Evolutionary conservation across 768 basidiomycete species (phyloP).

Genomic region (Coprinopsis marcescibilis): DNA sequence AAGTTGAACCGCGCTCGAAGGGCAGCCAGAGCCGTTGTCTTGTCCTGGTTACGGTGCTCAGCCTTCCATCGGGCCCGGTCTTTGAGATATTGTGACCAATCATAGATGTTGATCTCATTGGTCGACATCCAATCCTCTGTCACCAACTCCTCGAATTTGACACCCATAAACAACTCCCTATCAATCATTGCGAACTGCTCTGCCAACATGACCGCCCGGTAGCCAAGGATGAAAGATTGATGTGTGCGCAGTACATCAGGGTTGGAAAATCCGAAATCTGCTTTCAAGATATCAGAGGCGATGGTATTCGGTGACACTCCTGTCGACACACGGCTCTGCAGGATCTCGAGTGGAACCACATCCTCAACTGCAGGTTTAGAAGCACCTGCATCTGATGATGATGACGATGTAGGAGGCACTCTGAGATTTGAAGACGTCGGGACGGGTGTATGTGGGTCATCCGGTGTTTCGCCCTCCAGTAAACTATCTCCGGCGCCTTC

Average conservation of each 20-base stretch:
- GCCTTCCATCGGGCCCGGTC: constrained; percentile 66
- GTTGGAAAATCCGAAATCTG: constrained; percentile 31
- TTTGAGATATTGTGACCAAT: constrained; percentile 81
- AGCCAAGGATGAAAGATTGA: constrained; percentile 66
- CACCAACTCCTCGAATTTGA: constrained; percentile 88
- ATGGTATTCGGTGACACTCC: constrained; percentile 18
- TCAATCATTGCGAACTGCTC: constrained; percentile 86
- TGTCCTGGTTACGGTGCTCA: constrained; percentile 50
- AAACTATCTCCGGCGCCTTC: not conserved
- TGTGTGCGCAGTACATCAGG: constrained; percentile 40
- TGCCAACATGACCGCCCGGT: constrained; percentile 57
- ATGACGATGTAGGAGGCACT: constrained; percentile 20
- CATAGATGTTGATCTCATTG: constrained; percentile 63
- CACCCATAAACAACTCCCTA: constrained; percentile 74
- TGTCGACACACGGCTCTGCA: constrained; percentile 49
- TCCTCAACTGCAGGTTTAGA: constrained; percentile 53
- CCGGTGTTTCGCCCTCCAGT: constrained; percentile 7
- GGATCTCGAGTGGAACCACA: constrained; percentile 60
- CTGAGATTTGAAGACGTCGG: constrained; percentile 20
- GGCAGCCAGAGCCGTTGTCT: constrained; percentile 66
- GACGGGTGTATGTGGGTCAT: constrained; percentile 27
- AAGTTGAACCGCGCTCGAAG: constrained; percentile 82
- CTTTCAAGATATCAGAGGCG: constrained; percentile 17
- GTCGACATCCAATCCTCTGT: constrained; percentile 62
- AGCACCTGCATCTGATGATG: constrained; percentile 20